These are phyloP conservation scores for Leccinum variicolor DNA, from an alignment of 768 basidiomycete species.

Conservation along the genomic window DNA sequence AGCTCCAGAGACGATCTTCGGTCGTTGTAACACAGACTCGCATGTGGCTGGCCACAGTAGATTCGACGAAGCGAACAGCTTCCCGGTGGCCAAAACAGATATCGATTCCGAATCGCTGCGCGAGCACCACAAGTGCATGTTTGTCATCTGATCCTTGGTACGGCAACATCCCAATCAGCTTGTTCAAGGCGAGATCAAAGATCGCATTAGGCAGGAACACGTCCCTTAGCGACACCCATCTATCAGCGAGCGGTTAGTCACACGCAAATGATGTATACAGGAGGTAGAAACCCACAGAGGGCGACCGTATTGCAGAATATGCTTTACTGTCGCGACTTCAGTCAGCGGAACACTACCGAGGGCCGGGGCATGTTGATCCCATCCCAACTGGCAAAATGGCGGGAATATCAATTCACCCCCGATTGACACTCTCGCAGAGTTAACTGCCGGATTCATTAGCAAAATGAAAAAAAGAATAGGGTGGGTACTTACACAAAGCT, in stretches of 20 bases:
- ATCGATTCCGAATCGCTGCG: not conserved
- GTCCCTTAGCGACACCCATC: not conserved
- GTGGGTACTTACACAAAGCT: too few relatives aligned
- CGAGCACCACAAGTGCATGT: conserved; percentile 4
- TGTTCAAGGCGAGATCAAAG: not conserved
- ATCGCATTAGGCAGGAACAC: not conserved
- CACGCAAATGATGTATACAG: not conserved
- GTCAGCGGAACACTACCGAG: not conserved
- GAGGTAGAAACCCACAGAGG: not conserved
- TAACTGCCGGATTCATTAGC: too few relatives aligned
- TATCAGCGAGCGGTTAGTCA: not conserved
- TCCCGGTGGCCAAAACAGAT: too few relatives aligned
- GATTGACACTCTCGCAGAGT: too few relatives aligned
- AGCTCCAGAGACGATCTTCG: too few relatives aligned
- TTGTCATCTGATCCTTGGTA: not conserved
- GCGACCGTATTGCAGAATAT: not conserved
- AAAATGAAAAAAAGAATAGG: too few relatives aligned
- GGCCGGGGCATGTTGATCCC: not conserved
- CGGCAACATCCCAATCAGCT: not conserved
- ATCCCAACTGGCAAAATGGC: not conserved
- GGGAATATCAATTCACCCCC: too few relatives aligned
- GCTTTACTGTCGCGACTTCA: not conserved
- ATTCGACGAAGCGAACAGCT: not conserved
- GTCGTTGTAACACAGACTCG: too few relatives aligned
- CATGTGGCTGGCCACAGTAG: too few relatives aligned